phyloP scores from a whole-genome alignment of 2,329 filamentous ascomycete genomes.

The Pyrenophora teres region DNA sequence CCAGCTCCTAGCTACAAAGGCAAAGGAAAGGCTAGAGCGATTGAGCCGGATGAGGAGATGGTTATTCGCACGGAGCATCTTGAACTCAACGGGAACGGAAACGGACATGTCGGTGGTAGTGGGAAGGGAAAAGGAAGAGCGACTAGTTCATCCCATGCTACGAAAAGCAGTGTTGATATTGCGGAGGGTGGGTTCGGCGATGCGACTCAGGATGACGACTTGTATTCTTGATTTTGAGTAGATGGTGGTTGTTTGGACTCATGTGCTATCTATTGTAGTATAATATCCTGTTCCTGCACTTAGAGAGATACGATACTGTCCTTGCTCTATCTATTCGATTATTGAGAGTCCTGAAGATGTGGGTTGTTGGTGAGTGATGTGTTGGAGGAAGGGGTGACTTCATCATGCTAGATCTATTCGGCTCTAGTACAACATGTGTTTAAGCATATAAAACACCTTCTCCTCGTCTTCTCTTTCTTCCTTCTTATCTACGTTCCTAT shows the following conservation, averaged over 20 bases:
- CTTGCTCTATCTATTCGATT: no score
- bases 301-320: no score
- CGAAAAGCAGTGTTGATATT: constrained; percentile 43
- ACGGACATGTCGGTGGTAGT: constrained; percentile 10
- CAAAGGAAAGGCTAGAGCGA: constrained; percentile 35
- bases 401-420: no score
- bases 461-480: no score
- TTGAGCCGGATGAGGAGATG: constrained; percentile 46
- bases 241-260: no score
- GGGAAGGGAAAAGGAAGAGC: constrained; percentile 45
- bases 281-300: no score
- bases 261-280: background rate
- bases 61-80: constrained; percentile 50
- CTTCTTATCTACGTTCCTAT: no score
- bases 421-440: no score
- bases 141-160: constrained; percentile 37
- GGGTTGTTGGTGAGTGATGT: no score
- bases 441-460: no score
- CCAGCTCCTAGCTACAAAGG: constrained; percentile 21
- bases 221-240: constrained; percentile 43
- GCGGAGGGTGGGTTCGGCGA: constrained; percentile 48
- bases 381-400: no score
- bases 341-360: no score
- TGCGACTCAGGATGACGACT: constrained; percentile 48
- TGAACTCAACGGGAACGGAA: constrained; percentile 32